These are phyloP conservation scores for Pezicula neosporulosa DNA, from an alignment of 2,329 filamentous ascomycete species.

Conservation along the genomic window DNA sequence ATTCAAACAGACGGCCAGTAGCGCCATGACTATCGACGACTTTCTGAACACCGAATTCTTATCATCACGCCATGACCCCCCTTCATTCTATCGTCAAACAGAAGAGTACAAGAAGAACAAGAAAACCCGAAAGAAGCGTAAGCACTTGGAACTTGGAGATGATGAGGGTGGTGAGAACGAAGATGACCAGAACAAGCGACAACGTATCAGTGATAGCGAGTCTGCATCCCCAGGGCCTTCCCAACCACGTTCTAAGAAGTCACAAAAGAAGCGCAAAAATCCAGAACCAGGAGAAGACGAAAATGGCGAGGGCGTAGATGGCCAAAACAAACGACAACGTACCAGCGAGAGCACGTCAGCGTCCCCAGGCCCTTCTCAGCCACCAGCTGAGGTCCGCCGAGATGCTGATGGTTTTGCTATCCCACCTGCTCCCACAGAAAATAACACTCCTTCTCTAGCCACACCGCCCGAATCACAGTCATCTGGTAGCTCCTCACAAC, in stretches of 20 bases:
- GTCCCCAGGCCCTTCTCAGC: constrained; percentile 10
- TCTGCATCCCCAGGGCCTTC: constrained; percentile 10
- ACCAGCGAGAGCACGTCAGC: constrained; percentile 10
- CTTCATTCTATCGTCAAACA: constrained; percentile 70
- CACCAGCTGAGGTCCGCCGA: constrained; percentile 36
- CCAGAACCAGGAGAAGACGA: constrained; percentile 21
- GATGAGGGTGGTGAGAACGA: constrained; percentile 19
- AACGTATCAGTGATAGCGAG: constrained; percentile 14
- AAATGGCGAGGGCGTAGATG: constrained; percentile 13
- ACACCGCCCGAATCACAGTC: not conserved
- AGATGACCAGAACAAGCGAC: constrained; percentile 15
- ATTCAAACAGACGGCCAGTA: constrained; percentile 83
- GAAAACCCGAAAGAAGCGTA: constrained; percentile 33
- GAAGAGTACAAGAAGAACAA: constrained; percentile 53
- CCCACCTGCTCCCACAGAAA: constrained; percentile 40
- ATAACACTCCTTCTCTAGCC: constrained; percentile 7
- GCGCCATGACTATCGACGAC: constrained; percentile 81
- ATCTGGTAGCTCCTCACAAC: too few relatives aligned
- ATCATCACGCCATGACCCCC: constrained; percentile 76
- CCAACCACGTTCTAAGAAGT: too few relatives aligned
- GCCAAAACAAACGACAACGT: constrained; percentile 19
- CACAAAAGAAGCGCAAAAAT: too few relatives aligned
- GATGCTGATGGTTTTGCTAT: constrained; percentile 70
- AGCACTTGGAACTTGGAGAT: constrained; percentile 18
- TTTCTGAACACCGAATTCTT: constrained; percentile 71